Percentiles rank a stretch among this genome's conserved stretches.
phyloP scores from a whole-genome alignment of 1,284 basidiomycete species.

The Malassezia cuniculi region DNA sequence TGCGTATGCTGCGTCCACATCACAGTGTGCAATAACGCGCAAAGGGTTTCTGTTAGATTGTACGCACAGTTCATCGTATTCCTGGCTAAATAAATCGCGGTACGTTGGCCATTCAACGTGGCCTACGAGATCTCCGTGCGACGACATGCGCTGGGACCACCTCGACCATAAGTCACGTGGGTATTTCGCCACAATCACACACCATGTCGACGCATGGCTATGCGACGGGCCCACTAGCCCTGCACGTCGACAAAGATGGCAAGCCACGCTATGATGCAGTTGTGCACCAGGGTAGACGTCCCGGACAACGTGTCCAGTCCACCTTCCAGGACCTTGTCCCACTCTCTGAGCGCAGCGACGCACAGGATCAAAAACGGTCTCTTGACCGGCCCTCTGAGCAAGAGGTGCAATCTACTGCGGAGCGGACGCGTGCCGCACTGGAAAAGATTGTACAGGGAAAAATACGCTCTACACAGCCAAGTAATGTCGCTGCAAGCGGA shows the following conservation, averaged over 20 bases:
- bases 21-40: conserved; percentile 66
- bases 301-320: conserved; percentile 74
- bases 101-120: too few species aligned
- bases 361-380: conserved; percentile 55
- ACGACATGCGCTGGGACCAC: conserved; percentile 1
- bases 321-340: conserved; percentile 97
- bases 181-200: not conserved
- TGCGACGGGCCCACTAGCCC: conserved; percentile 85
- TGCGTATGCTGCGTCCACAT: conserved; percentile 47
- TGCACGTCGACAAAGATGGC: conserved; percentile 91
- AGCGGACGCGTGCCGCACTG: conserved; percentile 75
- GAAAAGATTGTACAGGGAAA: conserved; percentile 88
- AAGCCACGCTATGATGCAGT: conserved; percentile 95
- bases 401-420: conserved; percentile 71
- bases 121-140: too few species aligned
- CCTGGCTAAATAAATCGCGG: conserved; percentile 9
- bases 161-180: conserved; percentile 1
- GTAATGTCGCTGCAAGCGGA: conserved; percentile 30
- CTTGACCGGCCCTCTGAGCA: conserved; percentile 90
- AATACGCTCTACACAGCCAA: conserved; percentile 88
- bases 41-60: conserved; percentile 45
- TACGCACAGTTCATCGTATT: too few species aligned
- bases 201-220: too few species aligned
- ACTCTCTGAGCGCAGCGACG: conserved; percentile 66
- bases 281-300: conserved; percentile 79